phyloP scores from a whole-genome alignment of 352 stramenopile species.

The Phytophthora boehmeriae region DNA sequence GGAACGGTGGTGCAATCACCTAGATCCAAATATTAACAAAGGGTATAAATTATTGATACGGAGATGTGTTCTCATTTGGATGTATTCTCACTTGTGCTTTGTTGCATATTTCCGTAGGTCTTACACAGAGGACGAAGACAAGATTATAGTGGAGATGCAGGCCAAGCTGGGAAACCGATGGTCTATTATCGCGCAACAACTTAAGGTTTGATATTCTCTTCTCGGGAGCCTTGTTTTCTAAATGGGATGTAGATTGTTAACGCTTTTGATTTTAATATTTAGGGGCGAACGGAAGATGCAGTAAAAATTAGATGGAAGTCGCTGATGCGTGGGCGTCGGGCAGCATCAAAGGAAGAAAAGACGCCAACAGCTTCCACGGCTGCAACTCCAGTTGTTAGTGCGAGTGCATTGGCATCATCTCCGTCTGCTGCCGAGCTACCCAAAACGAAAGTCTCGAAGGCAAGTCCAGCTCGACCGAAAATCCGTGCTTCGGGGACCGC shows the following conservation, averaged over 20 bases:
- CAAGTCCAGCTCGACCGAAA: constrained; percentile 46
- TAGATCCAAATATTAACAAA: constrained; percentile 94
- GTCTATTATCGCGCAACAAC: constrained; percentile 92
- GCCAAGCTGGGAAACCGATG: constrained; percentile 91
- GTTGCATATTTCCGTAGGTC: constrained; percentile 38
- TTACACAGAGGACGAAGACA: constrained; percentile 92
- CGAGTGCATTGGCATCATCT: constrained; percentile 15
- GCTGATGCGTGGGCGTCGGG: constrained; percentile 79
- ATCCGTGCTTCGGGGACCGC: constrained; percentile 35
- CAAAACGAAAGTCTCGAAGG: constrained; percentile 42
- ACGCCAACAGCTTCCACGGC: constrained; percentile 14
- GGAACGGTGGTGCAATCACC: constrained; percentile 92
- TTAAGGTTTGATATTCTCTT: constrained; percentile 58
- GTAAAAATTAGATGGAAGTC: constrained; percentile 95
- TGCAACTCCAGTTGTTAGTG: constrained; percentile 19
- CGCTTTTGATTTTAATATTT: neutral
- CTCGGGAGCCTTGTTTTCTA: neutral
- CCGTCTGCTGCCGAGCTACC: constrained; percentile 26
- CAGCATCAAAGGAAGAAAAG: constrained; percentile 76
- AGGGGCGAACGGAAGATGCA: constrained; percentile 92
- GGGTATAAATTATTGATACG: constrained; percentile 50
- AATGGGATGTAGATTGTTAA: neutral
- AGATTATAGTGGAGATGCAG: constrained; percentile 94
- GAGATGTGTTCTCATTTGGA: neutral
- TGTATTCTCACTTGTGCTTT: neutral